Conservation (phyloP, 2,329 filamentous ascomycete species). For the Orbilia brochopaga region DNA sequence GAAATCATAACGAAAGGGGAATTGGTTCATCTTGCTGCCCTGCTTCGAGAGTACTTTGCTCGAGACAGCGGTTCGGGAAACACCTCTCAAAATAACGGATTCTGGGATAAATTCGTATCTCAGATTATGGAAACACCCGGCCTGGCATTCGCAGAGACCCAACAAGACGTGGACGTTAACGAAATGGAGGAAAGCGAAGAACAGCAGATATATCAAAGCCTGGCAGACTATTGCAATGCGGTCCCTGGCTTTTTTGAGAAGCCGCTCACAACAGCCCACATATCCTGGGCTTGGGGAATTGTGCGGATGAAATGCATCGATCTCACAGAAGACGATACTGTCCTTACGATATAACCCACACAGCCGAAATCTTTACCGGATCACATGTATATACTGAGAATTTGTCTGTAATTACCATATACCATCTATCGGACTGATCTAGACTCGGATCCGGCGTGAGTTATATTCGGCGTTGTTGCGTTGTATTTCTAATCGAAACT, state of each 20-base stretch:
- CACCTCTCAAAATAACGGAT: neutral
- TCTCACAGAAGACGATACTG: slow-evolving; percentile 4
- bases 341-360: slow-evolving; percentile 24
- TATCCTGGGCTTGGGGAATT: slow-evolving; percentile 38
- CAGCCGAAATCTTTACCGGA: too few relatives aligned
- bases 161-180: slow-evolving; percentile 6
- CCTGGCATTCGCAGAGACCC: slow-evolving; percentile 17
- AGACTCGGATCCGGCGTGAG: neutral
- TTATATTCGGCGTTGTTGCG: neutral
- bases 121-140: neutral
- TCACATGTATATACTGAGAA: too few relatives aligned
- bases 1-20: slow-evolving; percentile 25
- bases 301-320: slow-evolving; percentile 21
- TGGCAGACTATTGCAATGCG: slow-evolving; percentile 32
- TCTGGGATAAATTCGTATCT: slow-evolving; percentile 17
- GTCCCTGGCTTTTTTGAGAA: neutral
- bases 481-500: slow-evolving; percentile 2
- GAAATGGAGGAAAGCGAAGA: slow-evolving; percentile 19
- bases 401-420: too few relatives aligned
- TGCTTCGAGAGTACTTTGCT: slow-evolving; percentile 23
- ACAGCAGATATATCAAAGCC: slow-evolving; percentile 24
- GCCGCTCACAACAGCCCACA: slow-evolving; percentile 7
- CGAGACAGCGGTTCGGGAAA: neutral
- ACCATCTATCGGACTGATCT: too few relatives aligned
- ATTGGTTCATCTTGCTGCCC: slow-evolving; percentile 21